Evolutionary conservation across 441 rosid species (phyloP).

Genomic region (Syzygium malaccense): DNA sequence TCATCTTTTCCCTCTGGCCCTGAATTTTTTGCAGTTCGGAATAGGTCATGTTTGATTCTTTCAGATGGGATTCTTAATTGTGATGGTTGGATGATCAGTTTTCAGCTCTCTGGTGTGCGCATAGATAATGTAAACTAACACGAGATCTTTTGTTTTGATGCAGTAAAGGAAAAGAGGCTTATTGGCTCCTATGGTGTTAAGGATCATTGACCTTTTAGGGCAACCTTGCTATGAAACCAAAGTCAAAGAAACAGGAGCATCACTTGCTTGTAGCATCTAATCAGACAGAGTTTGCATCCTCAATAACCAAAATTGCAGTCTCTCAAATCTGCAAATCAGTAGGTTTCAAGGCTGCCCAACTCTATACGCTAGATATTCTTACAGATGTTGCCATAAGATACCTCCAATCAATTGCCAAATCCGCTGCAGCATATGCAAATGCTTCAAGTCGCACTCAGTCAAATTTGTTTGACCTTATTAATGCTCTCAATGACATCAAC

Average conservation of each 20-base stretch:
- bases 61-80: neutral
- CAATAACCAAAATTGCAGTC: slow-evolving; percentile 37
- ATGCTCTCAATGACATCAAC: slow-evolving; percentile 34
- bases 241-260: neutral
- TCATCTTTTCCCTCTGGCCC: neutral
- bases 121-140: neutral
- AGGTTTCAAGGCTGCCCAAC: slow-evolving; percentile 36
- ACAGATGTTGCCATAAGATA: slow-evolving; percentile 32
- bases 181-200: neutral
- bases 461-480: slow-evolving; percentile 41
- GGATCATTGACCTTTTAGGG: neutral
- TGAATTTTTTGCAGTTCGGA: neutral
- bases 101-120: neutral
- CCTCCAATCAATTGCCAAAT: slow-evolving; percentile 31
- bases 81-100: neutral
- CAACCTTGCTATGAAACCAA: slow-evolving; percentile 10
- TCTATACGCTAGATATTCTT: slow-evolving; percentile 36
- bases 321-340: slow-evolving; percentile 49
- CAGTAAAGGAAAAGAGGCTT: neutral
- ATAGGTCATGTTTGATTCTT: neutral
- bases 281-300: slow-evolving; percentile 26
- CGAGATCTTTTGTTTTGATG: neutral
- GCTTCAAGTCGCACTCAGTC: slow-evolving; percentile 35
- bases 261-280: neutral
- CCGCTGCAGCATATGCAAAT: slow-evolving; percentile 31